Evolutionary conservation across 768 basidiomycete species (phyloP), one percentile per base, ranked within the genome.

Genomic region (Lentinula detonsa): DNA sequence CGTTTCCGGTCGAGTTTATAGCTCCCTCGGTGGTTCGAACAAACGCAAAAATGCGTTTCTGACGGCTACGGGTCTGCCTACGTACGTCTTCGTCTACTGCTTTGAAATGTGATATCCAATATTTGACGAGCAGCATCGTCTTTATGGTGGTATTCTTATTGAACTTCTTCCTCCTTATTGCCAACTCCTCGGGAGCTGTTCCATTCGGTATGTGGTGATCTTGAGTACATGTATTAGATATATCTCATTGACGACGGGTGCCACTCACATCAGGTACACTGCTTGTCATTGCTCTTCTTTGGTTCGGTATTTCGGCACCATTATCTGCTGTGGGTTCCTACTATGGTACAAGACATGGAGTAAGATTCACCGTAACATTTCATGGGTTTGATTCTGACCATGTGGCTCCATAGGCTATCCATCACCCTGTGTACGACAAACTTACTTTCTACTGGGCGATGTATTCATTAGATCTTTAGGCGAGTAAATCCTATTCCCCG

Each of bases 291-390:
- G 82, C 93, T 35, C 66, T 92, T 13, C 74, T 95, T 13, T 97
- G 95, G 95, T 97, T 94, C 71, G 88, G 94, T 16, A 95, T 98
- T 62, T 94, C 93, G 28, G 91, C 91, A 1, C 96, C 96, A 2
- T 76, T 98, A 45, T 93, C 91, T 18, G 82, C 89, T 18, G 77
- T 93, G 37, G 96, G 96, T 9, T 87, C 90, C 16, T 95, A 91
- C 72, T 85, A 87, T 61, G 96, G 96, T 4, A 81, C 87, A 28
- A 90, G 85, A 71, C 91, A 93, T 67, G 95, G 95, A 15, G 92
- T 95, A 73, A 59, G 87, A 70, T 16, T 35, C 37, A 9, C 10
- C 23, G 5, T 35, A 39, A 37, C 35, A 21, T 40, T 15, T 18
- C 21, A 48, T 43, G 18, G 7, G 2, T 9, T 43, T 40, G n/a